phyloP scores from a whole-genome alignment of 257 asterid genomes.

The Coffea eugenioides region DNA sequence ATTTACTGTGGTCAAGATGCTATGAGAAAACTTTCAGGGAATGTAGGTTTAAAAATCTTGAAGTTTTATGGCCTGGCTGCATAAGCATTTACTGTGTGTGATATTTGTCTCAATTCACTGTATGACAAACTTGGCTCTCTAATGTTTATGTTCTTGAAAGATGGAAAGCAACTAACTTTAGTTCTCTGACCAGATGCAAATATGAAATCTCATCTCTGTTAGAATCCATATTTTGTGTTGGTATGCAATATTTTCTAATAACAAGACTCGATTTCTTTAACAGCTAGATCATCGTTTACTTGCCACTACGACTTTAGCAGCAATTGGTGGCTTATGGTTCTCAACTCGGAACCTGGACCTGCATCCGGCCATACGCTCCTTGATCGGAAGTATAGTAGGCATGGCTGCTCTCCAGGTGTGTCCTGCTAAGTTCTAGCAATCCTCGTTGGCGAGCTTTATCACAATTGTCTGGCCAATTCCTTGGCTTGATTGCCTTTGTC shows the following conservation, averaged over 20 bases:
- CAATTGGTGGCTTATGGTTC: constrained; percentile 79
- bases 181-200: background rate
- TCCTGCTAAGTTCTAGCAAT: background rate
- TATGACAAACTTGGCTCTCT: background rate
- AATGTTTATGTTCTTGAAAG: background rate
- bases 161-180: background rate
- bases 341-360: constrained; percentile 62
- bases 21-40: background rate
- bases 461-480: background rate
- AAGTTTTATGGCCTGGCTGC: background rate
- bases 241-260: background rate
- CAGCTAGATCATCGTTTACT: constrained; percentile 94
- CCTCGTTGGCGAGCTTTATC: background rate
- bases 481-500: background rate
- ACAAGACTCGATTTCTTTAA: background rate
- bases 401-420: constrained; percentile 89
- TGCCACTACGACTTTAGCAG: constrained; percentile 77
- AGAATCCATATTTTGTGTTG: background rate
- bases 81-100: background rate
- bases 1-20: background rate
- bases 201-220: background rate
- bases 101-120: background rate
- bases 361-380: constrained; percentile 73
- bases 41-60: background rate
- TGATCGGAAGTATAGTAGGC: constrained; percentile 75